A percentile compares a stretch with the other conserved stretches of the same genome.
Evolutionary conservation across 768 basidiomycete genomes (phyloP).

Genomic region (Tricholoma saponaceum): DNA sequence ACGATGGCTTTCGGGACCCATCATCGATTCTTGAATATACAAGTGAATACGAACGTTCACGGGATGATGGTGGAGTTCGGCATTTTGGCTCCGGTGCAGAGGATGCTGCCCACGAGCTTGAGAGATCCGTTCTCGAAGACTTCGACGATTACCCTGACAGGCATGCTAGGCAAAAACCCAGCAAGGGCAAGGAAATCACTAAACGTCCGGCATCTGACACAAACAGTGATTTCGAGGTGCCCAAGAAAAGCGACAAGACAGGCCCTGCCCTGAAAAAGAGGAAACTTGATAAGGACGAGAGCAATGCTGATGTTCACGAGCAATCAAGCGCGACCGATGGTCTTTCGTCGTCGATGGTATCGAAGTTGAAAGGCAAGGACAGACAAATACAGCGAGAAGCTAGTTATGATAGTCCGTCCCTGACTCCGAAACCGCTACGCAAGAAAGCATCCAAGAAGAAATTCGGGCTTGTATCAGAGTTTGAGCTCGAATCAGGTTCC

Average conservation of each 20-base stretch:
- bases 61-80: constrained; percentile 22
- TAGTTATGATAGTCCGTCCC: constrained; percentile 55
- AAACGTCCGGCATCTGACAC: constrained; percentile 57
- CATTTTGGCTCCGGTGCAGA: constrained; percentile 39
- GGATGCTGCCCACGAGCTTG: constrained; percentile 55
- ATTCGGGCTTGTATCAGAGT: constrained; percentile 46
- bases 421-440: constrained; percentile 46
- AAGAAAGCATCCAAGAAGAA: constrained; percentile 62
- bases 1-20: constrained; percentile 24
- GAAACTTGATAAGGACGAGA: constrained; percentile 45
- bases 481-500: constrained; percentile 44
- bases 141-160: constrained; percentile 14
- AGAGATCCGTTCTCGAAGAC: constrained; percentile 50
- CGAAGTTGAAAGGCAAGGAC: constrained; percentile 52
- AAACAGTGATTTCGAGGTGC: constrained; percentile 54
- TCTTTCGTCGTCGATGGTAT: constrained; percentile 21
- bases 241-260: constrained; percentile 30
- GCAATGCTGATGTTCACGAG: constrained; percentile 35
- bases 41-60: constrained; percentile 29
- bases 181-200: constrained; percentile 41
- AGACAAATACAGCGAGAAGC: constrained; percentile 47
- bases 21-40: constrained; percentile 16
- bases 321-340: not conserved
- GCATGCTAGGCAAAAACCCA: constrained; percentile 25
- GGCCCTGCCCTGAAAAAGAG: constrained; percentile 58